Evolutionary conservation across 148 eudicot genomes (phyloP), one percentile per base, ranked within the genome.

Genomic region (Oxyria digyna): DNA sequence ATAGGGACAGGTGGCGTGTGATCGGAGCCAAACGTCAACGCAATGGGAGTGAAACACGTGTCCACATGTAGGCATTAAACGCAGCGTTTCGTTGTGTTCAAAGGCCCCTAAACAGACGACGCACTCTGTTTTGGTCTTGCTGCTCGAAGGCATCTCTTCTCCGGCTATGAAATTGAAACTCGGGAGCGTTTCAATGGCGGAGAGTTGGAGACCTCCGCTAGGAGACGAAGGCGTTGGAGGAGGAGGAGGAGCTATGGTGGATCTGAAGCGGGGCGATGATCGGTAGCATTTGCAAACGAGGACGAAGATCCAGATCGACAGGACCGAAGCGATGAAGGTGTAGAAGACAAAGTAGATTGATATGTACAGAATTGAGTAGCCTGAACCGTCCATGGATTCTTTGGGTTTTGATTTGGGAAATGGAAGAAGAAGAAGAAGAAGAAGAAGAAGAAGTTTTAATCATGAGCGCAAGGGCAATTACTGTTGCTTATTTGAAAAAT

Each of bases 21-120:
- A 75, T 4, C 38, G 69, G 26, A 85, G 83, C 89, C 89, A 85
- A 1, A 74, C 80, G 29, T 81, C 89, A 20, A 85, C 81, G 33
- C 89, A 85, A 11, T 76, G 82, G 0, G 83, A 77, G 42, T 85
- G 89, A 57, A 85, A 85, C 33, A 85, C 89, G 59, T 85, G 89
- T 20, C 80, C 84, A 68, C 89, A 85, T 17, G 75, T 79, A 29
- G 87, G 89, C 8, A 85, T 72, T 23, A 80, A 70, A 26, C 85
- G 46, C 29, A 79, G 42, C 14, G 77, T 79, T 6, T 83, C 85
- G 3, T 77, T 78, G 32, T 85, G 83, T 37, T 85, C 79, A 26
- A 81, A 85, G 38, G 78, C 85, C 45, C 78, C 82, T 26, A 85
- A 49, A 70, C 89, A 85, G 17, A 85, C 83, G 1, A 82, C 87